Percentiles rank a stretch among this genome's conserved stretches.
These are phyloP conservation scores for Dioszegia crocea DNA, from an alignment of 768 basidiomycete species.

Conservation along the genomic window DNA sequence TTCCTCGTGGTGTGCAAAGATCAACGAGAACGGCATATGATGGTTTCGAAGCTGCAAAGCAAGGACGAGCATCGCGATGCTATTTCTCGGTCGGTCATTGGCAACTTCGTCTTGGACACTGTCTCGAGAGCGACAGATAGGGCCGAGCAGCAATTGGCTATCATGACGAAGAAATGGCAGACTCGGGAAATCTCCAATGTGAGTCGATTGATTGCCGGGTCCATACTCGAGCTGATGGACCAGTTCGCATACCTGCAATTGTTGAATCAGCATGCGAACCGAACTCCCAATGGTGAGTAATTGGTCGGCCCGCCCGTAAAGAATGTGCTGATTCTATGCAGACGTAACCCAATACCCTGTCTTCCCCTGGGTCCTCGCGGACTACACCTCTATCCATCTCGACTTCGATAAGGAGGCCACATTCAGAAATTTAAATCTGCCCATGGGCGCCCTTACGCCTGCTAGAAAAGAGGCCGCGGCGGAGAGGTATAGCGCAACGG, in stretches of 20 bases:
- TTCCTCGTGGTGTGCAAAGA: slow-evolving; percentile 76
- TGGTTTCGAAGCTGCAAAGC: slow-evolving; percentile 48
- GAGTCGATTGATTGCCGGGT: slow-evolving; percentile 30
- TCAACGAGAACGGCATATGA: slow-evolving; percentile 58
- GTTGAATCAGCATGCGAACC: slow-evolving; percentile 83
- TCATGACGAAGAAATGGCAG: slow-evolving; percentile 66
- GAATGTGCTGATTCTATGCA: slow-evolving; percentile 12
- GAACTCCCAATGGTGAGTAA: slow-evolving; percentile 68
- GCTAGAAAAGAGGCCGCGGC: slow-evolving; percentile 70
- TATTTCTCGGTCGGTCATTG: slow-evolving; percentile 53
- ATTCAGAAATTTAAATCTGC: slow-evolving; percentile 64
- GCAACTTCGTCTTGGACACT: slow-evolving; percentile 45
- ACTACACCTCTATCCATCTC: slow-evolving; percentile 66
- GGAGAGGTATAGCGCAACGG: slow-evolving; percentile 67
- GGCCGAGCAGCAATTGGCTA: slow-evolving; percentile 43
- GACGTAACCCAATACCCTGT: slow-evolving; percentile 91
- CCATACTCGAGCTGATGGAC: background rate
- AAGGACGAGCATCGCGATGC: slow-evolving; percentile 57
- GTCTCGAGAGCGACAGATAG: slow-evolving; percentile 44
- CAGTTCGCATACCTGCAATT: slow-evolving; percentile 86
- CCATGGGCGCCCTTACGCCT: slow-evolving; percentile 83
- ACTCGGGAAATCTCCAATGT: slow-evolving; percentile 88
- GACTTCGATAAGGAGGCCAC: slow-evolving; percentile 31
- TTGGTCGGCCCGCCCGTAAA: background rate
- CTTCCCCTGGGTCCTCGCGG: slow-evolving; percentile 77